Conservation (phyloP, 129 eudicot genomes). For the Flaveria bidentis region DNA sequence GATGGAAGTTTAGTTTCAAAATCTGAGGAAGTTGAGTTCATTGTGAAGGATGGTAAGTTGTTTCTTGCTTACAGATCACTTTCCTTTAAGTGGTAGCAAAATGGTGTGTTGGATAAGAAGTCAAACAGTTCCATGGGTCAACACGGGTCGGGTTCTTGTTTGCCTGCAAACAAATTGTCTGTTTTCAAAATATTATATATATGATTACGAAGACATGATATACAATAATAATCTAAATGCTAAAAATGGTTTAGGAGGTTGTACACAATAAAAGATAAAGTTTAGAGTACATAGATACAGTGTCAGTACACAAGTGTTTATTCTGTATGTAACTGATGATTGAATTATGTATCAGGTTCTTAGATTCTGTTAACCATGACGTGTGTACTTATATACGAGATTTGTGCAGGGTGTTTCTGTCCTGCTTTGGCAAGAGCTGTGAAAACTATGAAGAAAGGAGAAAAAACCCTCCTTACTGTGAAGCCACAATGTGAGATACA, state of each 20-base stretch:
- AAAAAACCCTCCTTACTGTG: slow-evolving; percentile 44
- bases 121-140: too few species aligned
- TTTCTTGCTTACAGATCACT: slow-evolving; percentile 2
- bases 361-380: background rate
- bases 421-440: slow-evolving; percentile 74
- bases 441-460: slow-evolving; percentile 83
- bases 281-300: too few species aligned
- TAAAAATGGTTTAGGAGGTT: background rate
- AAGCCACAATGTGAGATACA: slow-evolving; percentile 42
- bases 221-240: background rate
- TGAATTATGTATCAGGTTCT: background rate
- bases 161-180: background rate
- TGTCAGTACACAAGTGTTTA: too few species aligned
- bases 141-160: background rate
- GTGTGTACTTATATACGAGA: background rate
- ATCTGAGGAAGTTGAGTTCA: slow-evolving; percentile 49
- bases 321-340: too few species aligned
- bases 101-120: background rate
- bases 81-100: background rate
- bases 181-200: background rate
- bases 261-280: too few species aligned
- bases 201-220: background rate
- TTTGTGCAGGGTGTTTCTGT: slow-evolving; percentile 56
- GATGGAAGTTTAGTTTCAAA: slow-evolving; percentile 55
- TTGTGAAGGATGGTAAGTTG: slow-evolving; percentile 44